Conservation (phyloP, 1,284 basidiomycete genomes). For the Phylloporus sp. region DNA sequence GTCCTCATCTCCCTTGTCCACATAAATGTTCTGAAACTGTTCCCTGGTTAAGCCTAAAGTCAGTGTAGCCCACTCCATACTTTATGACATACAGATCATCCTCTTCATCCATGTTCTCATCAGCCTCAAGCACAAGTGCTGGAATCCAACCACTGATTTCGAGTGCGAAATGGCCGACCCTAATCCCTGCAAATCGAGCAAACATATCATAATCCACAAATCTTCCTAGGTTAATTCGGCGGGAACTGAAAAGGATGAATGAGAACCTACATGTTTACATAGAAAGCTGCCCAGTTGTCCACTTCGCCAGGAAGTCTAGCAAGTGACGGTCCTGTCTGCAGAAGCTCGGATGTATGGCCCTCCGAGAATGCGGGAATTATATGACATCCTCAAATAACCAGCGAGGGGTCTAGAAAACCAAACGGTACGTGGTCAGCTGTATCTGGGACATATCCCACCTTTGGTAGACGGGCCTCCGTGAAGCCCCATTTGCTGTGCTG, state of each 20-base stretch:
- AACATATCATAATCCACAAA: slow-evolving; percentile 9
- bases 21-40: too few species aligned
- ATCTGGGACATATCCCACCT: neutral
- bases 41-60: too few species aligned
- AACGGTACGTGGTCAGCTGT: slow-evolving; percentile 1
- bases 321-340: neutral
- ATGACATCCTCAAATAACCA: slow-evolving; percentile 6
- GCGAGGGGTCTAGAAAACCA: slow-evolving; percentile 9
- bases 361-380: slow-evolving; percentile 6
- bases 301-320: slow-evolving; percentile 4
- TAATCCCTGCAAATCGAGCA: slow-evolving; percentile 5
- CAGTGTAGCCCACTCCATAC: too few species aligned
- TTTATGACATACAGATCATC: too few species aligned
- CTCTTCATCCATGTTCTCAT: too few species aligned
- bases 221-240: slow-evolving; percentile 1
- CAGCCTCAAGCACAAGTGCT: neutral
- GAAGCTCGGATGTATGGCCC: neutral
- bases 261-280: slow-evolving; percentile 17
- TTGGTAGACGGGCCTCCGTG: neutral
- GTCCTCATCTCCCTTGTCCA: too few species aligned
- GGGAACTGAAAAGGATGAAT: too few species aligned
- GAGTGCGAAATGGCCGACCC: neutral
- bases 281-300: slow-evolving; percentile 11
- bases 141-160: neutral
- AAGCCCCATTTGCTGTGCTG: neutral